A percentile compares a stretch with the other conserved stretches of the same genome.
Evolutionary conservation across 257 asterid genomes (phyloP).

Genomic region (Euphrasia confusa): DNA sequence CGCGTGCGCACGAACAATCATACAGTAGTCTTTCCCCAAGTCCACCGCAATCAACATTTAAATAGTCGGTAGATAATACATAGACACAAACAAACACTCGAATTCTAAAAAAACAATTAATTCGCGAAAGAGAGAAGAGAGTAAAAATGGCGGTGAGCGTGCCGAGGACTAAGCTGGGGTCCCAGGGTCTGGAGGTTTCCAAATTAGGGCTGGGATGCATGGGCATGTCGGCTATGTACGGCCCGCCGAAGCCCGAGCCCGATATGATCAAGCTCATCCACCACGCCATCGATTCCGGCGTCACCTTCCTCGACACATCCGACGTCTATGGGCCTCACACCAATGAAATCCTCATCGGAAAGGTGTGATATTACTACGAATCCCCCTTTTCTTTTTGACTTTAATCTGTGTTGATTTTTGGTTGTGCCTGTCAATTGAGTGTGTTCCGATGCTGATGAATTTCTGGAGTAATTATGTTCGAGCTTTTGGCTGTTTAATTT

Average conservation of each 20-base stretch:
- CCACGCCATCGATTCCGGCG: constrained; percentile 29
- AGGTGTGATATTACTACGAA: constrained; percentile 1
- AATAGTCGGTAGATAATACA: too few relatives aligned
- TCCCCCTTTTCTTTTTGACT: neutral
- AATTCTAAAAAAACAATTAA: too few relatives aligned
- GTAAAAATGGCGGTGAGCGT: constrained; percentile 19
- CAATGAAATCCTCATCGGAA: constrained; percentile 25
- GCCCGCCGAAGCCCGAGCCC: constrained; percentile 27
- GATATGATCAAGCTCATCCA: constrained; percentile 26
- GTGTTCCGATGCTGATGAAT: neutral
- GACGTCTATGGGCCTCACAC: constrained; percentile 21
- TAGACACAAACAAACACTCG: too few relatives aligned
- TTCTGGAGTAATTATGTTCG: too few relatives aligned
- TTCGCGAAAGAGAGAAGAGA: neutral
- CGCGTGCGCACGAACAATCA: too few relatives aligned
- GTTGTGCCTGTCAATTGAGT: neutral
- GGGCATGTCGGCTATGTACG: constrained; percentile 26
- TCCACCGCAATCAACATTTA: too few relatives aligned
- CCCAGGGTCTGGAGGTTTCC: constrained; percentile 21
- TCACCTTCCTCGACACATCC: constrained; percentile 29
- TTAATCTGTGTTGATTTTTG: neutral
- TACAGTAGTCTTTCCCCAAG: too few relatives aligned
- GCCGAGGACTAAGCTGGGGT: constrained; percentile 25
- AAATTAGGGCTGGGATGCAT: constrained; percentile 30
- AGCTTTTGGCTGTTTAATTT: too few relatives aligned